phyloP scores from a whole-genome alignment of 352 stramenopile genomes.

The Phytophthora crassamura region DNA sequence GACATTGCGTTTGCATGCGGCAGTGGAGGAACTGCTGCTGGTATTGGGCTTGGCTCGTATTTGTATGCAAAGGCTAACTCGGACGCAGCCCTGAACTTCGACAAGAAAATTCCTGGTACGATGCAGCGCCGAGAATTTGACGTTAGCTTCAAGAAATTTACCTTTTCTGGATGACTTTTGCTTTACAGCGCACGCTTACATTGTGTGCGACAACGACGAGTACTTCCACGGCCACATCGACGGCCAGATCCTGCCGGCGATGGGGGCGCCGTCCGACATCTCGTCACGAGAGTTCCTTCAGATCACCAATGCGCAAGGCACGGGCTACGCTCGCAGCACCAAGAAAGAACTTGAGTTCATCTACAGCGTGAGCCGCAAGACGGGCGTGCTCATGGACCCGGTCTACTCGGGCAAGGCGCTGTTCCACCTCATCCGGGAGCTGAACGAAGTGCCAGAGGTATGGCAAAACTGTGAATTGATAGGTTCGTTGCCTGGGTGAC shows the following conservation, averaged over 20 bases:
- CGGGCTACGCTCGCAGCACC: conserved; percentile 82
- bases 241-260: conserved; percentile 69
- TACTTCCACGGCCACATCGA: conserved; percentile 90
- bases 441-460: conserved; percentile 73
- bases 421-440: conserved; percentile 80
- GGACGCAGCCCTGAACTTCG: conserved; percentile 50
- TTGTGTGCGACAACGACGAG: conserved; percentile 86
- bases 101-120: conserved; percentile 42
- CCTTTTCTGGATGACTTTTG: background rate
- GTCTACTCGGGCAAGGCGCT: conserved; percentile 91
- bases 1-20: conserved; percentile 89
- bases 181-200: conserved; percentile 73
- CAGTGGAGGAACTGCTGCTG: conserved; percentile 80
- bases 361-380: conserved; percentile 67
- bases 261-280: conserved; percentile 57
- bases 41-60: conserved; percentile 76
- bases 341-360: conserved; percentile 84
- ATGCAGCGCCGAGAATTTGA: background rate
- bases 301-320: conserved; percentile 84
- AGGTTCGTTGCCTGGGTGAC: conserved; percentile 2
- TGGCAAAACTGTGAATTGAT: background rate
- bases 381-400: conserved; percentile 84
- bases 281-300: conserved; percentile 75
- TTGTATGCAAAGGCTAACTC: conserved; percentile 55
- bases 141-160: background rate